Conservation (phyloP, 805 yeast species). For the Nematodospora valgi region DNA sequence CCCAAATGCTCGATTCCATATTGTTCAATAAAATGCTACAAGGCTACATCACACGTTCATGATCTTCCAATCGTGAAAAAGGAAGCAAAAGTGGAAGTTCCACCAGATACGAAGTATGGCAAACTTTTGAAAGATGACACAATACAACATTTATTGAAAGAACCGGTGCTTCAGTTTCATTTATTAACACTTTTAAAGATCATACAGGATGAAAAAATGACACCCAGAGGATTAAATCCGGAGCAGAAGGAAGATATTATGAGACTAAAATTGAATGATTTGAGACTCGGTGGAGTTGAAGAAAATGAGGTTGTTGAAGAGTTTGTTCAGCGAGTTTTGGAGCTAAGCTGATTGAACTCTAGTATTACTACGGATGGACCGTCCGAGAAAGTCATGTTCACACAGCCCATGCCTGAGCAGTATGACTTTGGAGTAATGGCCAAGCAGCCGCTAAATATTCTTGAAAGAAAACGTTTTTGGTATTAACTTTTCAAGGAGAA, state of each 20-base stretch:
- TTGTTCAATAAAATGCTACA: conserved; percentile 65
- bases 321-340: conserved; percentile 46
- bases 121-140: conserved; percentile 38
- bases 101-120: conserved; percentile 13
- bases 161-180: conserved; percentile 56
- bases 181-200: conserved; percentile 47
- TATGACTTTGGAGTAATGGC: no score
- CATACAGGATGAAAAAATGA: conserved; percentile 36
- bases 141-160: conserved; percentile 44
- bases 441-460: no score
- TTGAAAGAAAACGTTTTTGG: no score
- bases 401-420: no score
- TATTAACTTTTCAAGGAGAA: no score
- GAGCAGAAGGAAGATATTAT: conserved; percentile 61
- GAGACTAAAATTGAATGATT: conserved; percentile 54
- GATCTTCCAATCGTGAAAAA: conserved; percentile 8
- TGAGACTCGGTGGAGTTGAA: conserved; percentile 64
- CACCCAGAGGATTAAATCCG: conserved; percentile 46
- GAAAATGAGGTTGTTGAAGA: conserved; percentile 69
- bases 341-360: conserved; percentile 15
- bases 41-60: conserved; percentile 38
- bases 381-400: conserved; percentile 5
- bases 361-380: no score
- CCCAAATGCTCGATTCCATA: conserved; percentile 46
- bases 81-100: conserved; percentile 13